Evolutionary conservation across 345 rosid genomes (phyloP), one percentile per base, ranked within the genome.

Genomic region (Eucalyptus shirleyi): DNA sequence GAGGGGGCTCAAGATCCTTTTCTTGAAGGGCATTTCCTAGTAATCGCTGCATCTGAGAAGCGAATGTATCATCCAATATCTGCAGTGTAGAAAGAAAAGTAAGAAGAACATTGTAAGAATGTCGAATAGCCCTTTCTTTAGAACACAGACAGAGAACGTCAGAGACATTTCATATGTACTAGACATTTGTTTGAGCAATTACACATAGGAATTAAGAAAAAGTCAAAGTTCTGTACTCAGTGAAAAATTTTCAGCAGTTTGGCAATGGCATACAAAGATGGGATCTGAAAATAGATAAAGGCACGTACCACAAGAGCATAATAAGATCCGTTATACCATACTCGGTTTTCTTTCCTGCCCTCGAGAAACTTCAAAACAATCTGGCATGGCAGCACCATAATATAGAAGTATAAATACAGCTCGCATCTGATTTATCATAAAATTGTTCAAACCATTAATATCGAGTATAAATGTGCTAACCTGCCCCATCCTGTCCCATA

Each of bases 401-500:
- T 40, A 86, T 87, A 85, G 28, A 67, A 23, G 24, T 53, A 30
- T 80, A 26, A 44, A 44, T 30, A 30, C 21, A 3, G 82, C 13
- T 50, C 28, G 11, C 18, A 83, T 55, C 87, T 85, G 26, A 37
- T 83, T 53, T 24, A 77, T 11, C 16, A 77, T 40, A 77, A 77
- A 72, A 77, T 6, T 77, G 85, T 77, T 21, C 28, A 77, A 77
- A 40, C 2, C 3, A 40, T 77, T 77, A 44, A 37, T 77, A 40
- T 77, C 19, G 1, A 50, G 40, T n/a, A 18, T 12, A 17, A 19
- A 19, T 60, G 44, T 40, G 50, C 88, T 89, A 53, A 97, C 99
- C 96, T 97, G 98, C 87, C 99, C 99, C 98, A 96, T 96, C 91
- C 96, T 94, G 90, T 98, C 99, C 99, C 99, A 98, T 89, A 97